Percentiles rank a stretch among this genome's conserved stretches.
Conservation (phyloP, 1,139 yeast species). For the Hanseniaspora uvarum region DNA sequence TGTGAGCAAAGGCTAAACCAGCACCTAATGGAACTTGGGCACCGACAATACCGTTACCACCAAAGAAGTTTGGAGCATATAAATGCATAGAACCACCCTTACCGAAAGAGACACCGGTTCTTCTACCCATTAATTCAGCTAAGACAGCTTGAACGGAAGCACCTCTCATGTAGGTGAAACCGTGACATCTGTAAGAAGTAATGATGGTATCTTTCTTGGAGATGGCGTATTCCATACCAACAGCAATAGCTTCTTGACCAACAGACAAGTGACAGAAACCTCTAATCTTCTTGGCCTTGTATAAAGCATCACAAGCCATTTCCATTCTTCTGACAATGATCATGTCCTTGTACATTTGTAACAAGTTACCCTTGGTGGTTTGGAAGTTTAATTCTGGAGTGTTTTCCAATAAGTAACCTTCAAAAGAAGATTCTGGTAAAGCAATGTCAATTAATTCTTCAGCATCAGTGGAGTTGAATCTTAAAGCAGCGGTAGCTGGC, state of each 20-base stretch:
- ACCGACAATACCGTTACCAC: slow-evolving; percentile 99
- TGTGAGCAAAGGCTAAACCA: slow-evolving; percentile 94
- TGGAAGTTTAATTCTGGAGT: slow-evolving; percentile 62
- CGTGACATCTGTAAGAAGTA: slow-evolving; percentile 98
- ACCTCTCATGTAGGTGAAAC: slow-evolving; percentile 93
- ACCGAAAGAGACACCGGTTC: slow-evolving; percentile 90
- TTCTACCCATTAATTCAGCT: slow-evolving; percentile 94
- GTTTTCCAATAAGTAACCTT: slow-evolving; percentile 66
- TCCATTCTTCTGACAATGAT: slow-evolving; percentile 90
- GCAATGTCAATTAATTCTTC: slow-evolving; percentile 36
- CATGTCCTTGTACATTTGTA: slow-evolving; percentile 96
- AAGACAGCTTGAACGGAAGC: slow-evolving; percentile 80
- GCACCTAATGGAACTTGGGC: slow-evolving; percentile 98
- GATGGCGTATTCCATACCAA: slow-evolving; percentile 93
- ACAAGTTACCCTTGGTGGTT: slow-evolving; percentile 66
- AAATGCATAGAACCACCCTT: slow-evolving; percentile 99
- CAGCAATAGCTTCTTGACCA: slow-evolving; percentile 98
- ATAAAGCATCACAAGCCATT: slow-evolving; percentile 96
- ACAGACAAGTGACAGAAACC: slow-evolving; percentile 99
- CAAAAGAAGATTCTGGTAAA: slow-evolving; percentile 72
- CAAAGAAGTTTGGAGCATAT: slow-evolving; percentile 90
- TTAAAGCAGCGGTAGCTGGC: slow-evolving; percentile 17
- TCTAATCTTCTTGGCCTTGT: slow-evolving; percentile 95
- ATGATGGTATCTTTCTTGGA: slow-evolving; percentile 74
- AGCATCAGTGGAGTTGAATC: slow-evolving; percentile 20